Percentiles rank a stretch among this genome's conserved stretches.
Conservation (phyloP, 805 yeast species). For the Wickerhamomyces strasburgensis region DNA sequence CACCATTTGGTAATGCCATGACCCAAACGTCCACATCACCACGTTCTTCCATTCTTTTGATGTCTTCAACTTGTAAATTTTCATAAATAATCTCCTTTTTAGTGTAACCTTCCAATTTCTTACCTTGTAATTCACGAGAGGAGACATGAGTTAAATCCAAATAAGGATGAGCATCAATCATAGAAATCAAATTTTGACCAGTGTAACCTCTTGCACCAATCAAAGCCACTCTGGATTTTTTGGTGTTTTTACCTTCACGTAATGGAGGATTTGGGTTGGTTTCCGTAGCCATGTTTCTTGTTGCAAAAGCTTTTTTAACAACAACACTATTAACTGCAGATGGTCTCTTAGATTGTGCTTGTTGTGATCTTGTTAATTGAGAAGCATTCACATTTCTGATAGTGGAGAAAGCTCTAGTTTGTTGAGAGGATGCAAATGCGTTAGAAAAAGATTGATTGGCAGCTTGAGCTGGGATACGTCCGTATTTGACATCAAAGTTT, state of each 20-base stretch:
- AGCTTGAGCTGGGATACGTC: conserved; percentile 27
- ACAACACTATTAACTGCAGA: conserved; percentile 19
- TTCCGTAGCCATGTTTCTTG: conserved; percentile 31
- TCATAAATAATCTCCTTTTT: conserved; percentile 77
- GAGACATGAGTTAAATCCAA: conserved; percentile 90
- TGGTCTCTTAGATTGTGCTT: conserved; percentile 22
- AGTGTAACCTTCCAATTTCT: conserved; percentile 80
- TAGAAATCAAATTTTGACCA: conserved; percentile 85
- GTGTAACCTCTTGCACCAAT: conserved; percentile 99
- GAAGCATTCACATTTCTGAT: conserved; percentile 19
- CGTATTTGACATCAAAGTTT: conserved; percentile 37
- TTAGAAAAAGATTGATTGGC: conserved; percentile 33
- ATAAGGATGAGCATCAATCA: conserved; percentile 84
- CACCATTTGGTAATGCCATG: conserved; percentile 98
- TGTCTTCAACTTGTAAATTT: conserved; percentile 83
- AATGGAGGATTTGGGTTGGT: conserved; percentile 71
- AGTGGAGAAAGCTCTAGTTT: conserved; percentile 51
- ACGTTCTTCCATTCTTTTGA: conserved; percentile 67
- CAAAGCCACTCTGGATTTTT: conserved; percentile 73
- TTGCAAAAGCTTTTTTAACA: conserved; percentile 21
- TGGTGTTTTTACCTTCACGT: conserved; percentile 54
- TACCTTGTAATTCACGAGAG: conserved; percentile 89
- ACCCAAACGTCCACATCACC: conserved; percentile 94
- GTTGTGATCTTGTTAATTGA: conserved; percentile 2
- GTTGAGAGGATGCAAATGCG: conserved; percentile 31